A percentile compares a stretch with the other conserved stretches of the same genome.
These are phyloP conservation scores for Grosmannia clavigera DNA, from an alignment of 2,329 filamentous ascomycete species.

Conservation along the genomic window DNA sequence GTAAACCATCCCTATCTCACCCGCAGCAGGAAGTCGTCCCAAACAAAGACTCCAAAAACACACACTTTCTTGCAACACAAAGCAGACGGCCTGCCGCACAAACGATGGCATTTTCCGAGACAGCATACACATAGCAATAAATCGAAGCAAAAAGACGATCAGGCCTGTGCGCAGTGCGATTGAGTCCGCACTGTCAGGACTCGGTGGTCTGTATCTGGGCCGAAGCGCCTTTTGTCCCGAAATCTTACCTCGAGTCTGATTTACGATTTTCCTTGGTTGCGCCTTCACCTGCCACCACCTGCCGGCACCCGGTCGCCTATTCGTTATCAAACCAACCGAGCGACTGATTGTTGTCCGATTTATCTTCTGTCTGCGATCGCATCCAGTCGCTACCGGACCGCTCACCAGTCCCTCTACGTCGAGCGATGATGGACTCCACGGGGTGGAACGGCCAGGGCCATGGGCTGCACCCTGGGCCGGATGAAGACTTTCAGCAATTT, in stretches of 20 bases:
- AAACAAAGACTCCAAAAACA: not conserved
- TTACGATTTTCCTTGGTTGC: not conserved
- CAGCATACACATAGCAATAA: not conserved
- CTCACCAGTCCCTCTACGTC: not conserved
- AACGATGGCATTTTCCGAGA: not conserved
- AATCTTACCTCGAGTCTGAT: not conserved
- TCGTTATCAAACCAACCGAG: too few species aligned
- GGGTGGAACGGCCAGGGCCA: conserved; percentile 47
- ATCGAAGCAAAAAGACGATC: not conserved
- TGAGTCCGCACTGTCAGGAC: not conserved
- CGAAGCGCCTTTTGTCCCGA: not conserved
- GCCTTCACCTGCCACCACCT: too few species aligned
- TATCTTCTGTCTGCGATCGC: not conserved
- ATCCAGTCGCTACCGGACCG: not conserved
- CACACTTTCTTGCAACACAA: not conserved
- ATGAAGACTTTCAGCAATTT: conserved; percentile 54
- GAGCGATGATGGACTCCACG: conserved; percentile 38
- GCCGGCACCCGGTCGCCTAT: too few species aligned
- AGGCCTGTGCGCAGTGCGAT: not conserved
- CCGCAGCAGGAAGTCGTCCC: not conserved
- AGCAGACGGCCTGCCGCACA: not conserved
- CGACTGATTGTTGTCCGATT: not conserved
- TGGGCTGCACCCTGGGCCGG: conserved; percentile 33
- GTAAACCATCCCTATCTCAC: not conserved
- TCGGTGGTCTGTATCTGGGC: not conserved